Evolutionary conservation across 176 grass and related monocot genomes (phyloP), one percentile per base, ranked within the genome.

Genomic region (Oryza brachyantha): DNA sequence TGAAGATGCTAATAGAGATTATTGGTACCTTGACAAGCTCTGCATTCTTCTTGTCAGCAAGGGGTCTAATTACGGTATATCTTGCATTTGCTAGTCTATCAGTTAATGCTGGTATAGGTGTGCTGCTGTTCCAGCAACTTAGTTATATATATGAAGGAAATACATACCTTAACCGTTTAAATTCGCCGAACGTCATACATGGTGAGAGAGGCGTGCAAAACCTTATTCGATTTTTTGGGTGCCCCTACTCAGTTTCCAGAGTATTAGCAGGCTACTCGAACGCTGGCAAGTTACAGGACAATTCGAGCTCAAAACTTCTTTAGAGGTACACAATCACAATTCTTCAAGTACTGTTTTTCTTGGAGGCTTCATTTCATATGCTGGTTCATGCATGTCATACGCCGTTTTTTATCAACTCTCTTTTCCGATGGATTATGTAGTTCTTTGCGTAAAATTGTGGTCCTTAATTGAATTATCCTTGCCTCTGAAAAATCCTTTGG

Each of bases 91-190:
- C 96, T 57, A 88, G 86, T 83, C 40, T 98, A n/a, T 90, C 92
- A 7, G 87, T 95, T 14, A 93, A 94, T 77, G 89, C 89, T 64
- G 96, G 96, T 68, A 91, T 98, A 35, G 61, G 68, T 60, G 85
- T 92, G 21, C 87, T 98, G 28, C 67, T 98, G 77, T 98, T 86
- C 74, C 96, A 98, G 73, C 96, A 98, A 84, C 86, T 98, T 72
- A 90, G 83, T 77, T 98, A 81, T 42, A 91, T 98, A 78, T 98
- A 98, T 17, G 77, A 93, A 58, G 96, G 96, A 73, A 92, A 90
- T 77, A 95, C 92, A 50, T 98, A 93, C 72, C 79, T 98, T 39
- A 89, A 71, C 64, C 88, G 58, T 61, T 64, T 98, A 87, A 93
- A 40, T 64, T 88, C 87, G 40, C 36, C 35, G 10, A 93, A 88